phyloP scores from a whole-genome alignment of 192 early-diverging fungal genomes.

The Piromyces finnis region DNA sequence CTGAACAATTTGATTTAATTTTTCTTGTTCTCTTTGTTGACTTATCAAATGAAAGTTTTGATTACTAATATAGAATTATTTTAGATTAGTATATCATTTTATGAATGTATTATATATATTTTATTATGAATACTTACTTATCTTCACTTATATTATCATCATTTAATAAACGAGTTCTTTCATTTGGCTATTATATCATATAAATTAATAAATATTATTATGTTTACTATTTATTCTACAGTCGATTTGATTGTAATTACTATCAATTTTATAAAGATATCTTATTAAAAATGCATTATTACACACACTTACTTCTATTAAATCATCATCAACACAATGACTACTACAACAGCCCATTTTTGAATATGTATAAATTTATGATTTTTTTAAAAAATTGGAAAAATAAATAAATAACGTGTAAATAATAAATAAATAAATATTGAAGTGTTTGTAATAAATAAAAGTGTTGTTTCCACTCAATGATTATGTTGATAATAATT shows the following conservation, averaged over 20 bases:
- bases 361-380: not conserved
- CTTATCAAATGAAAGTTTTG: not conserved
- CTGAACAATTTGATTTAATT: not conserved
- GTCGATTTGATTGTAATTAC: too few relatives aligned
- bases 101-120: too few relatives aligned
- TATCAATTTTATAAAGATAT: too few relatives aligned
- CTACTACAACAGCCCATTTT: not conserved
- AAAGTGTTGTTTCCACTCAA: too few relatives aligned
- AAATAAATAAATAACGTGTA: not conserved
- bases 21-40: not conserved
- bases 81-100: too few relatives aligned
- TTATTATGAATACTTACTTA: too few relatives aligned
- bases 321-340: not conserved
- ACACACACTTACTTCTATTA: not conserved
- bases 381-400: too few relatives aligned
- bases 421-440: not conserved
- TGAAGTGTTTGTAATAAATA: not conserved
- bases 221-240: too few relatives aligned
- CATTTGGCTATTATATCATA: not conserved
- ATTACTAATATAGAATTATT: not conserved
- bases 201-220: too few relatives aligned
- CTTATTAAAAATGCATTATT: too few relatives aligned
- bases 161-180: not conserved
- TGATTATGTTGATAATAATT: too few relatives aligned
- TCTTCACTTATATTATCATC: not conserved